Base-by-base conservation (phyloP, 805 yeast species). In the Starmerella gropengiesseri region DNA sequence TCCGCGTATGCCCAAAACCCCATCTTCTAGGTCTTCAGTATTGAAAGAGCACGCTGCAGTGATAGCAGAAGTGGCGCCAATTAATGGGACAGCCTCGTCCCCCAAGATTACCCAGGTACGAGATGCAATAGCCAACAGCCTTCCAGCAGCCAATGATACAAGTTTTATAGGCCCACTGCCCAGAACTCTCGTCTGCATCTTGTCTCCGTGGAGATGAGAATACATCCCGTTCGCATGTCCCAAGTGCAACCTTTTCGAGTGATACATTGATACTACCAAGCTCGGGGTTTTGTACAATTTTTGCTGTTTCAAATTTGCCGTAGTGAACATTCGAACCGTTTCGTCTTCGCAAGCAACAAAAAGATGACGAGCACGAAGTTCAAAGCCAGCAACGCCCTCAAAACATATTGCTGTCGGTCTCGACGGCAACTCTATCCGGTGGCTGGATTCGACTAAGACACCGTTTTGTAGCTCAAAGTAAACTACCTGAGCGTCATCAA, bases 391-490 rank as follows among this genome's bases (percentile, higher is more conserved):
- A 2, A 59, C 55, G 0, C 72, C 69, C 5, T 73, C 63, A 3
- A 72, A 73, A n/a, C 79, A 72, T 1, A 68, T 43, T 2, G 68
- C 56, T 6, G 74, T 40, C 12, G 49, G 39, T 2, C 17, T 28
- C 3, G 39, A 20, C 0, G 69, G 56, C 6, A 77, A 37, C 44
- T 77, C 79, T 23, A 74, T 63, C 12, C 75, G 64, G 31, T 75
- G 78, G 41, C 75, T 76, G 52, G 76, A 79, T 56, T 89, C 95
- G 26, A 76, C 70, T 37, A 91, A 63, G 36, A 75, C 70, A 50
- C 78, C 86, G 21, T 68, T 70, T 49, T 75, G 83, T 22, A 77
- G 64, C 59, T 89, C 96, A 59, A 91, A 89, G 60, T 89, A 89
- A 3, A 80, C 78, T 3, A 89, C 52, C 44, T 81, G 87, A 43